phyloP scores from a whole-genome alignment of 345 rosid genomes.

The Ceriops zippeliana region DNA sequence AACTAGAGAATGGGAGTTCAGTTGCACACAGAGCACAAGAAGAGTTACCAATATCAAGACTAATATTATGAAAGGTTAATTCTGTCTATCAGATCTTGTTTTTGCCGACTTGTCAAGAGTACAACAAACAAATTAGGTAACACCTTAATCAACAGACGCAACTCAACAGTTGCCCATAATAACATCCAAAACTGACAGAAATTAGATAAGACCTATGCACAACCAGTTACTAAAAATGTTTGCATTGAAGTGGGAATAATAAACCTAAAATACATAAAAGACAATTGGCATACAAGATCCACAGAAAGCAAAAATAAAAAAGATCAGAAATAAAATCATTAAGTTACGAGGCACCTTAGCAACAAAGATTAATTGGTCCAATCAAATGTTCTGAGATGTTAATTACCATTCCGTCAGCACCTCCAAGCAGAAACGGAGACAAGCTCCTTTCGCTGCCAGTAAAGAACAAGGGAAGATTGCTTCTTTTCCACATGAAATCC shows the following conservation, averaged over 20 bases:
- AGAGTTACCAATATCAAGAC: neutral
- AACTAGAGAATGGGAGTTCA: too few relatives aligned
- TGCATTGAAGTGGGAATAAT: slow-evolving; percentile 37
- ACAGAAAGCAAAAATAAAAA: slow-evolving; percentile 24
- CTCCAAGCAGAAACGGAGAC: slow-evolving; percentile 31
- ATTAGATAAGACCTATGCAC: slow-evolving; percentile 25
- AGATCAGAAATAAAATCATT: slow-evolving; percentile 36
- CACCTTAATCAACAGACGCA: slow-evolving; percentile 18
- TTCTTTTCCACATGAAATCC: slow-evolving; percentile 30
- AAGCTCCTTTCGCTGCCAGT: slow-evolving; percentile 30
- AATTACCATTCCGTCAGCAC: slow-evolving; percentile 14
- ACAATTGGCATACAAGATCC: slow-evolving; percentile 44
- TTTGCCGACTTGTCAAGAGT: slow-evolving; percentile 24
- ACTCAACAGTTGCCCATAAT: slow-evolving; percentile 10
- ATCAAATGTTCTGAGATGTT: slow-evolving; percentile 1
- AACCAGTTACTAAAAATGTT: slow-evolving; percentile 35
- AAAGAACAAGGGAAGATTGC: slow-evolving; percentile 25
- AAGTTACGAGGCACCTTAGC: slow-evolving; percentile 33
- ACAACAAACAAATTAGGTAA: slow-evolving; percentile 21
- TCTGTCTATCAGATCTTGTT: slow-evolving; percentile 20
- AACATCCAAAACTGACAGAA: slow-evolving; percentile 19
- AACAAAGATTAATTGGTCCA: slow-evolving; percentile 12
- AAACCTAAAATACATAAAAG: slow-evolving; percentile 36
- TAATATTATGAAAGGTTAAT: slow-evolving; percentile 12
- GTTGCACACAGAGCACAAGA: too few relatives aligned